These are phyloP conservation scores for Agaricus blazei DNA, from an alignment of 768 basidiomycete species.

Conservation along the genomic window DNA sequence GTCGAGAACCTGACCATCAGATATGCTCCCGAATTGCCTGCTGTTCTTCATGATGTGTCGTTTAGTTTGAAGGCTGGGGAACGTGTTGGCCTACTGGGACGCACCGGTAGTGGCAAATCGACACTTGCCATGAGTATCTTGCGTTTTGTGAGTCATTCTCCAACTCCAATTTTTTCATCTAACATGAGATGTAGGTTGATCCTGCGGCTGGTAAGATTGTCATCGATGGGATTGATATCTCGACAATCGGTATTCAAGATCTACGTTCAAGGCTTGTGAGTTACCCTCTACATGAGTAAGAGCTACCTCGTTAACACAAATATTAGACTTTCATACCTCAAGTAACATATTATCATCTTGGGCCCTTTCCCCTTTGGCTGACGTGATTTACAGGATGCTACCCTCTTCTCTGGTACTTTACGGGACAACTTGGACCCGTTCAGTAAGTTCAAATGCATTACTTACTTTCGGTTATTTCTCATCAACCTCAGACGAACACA, in stretches of 20 bases:
- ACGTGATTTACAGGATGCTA: slow-evolving; percentile 43
- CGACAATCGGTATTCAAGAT: slow-evolving; percentile 79
- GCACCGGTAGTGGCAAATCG: slow-evolving; percentile 77
- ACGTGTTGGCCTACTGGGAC: slow-evolving; percentile 73
- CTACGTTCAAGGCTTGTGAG: slow-evolving; percentile 69
- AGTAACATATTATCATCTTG: slow-evolving; percentile 18
- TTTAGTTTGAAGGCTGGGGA: slow-evolving; percentile 70
- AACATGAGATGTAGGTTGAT: slow-evolving; percentile 46
- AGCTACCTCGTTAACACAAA: not conserved
- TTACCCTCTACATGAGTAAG: slow-evolving; percentile 2
- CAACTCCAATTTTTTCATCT: not conserved
- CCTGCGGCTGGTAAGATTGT: slow-evolving; percentile 70
- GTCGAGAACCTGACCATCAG: slow-evolving; percentile 77
- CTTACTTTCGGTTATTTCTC: not conserved
- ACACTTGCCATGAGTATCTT: slow-evolving; percentile 85
- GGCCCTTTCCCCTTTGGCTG: not conserved
- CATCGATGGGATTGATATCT: slow-evolving; percentile 87
- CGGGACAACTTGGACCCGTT: slow-evolving; percentile 76
- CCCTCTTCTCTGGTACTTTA: slow-evolving; percentile 76
- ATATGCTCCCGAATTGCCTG: slow-evolving; percentile 80
- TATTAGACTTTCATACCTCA: slow-evolving; percentile 76
- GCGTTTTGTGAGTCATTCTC: slow-evolving; percentile 56
- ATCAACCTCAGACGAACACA: slow-evolving; percentile 55
- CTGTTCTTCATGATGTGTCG: slow-evolving; percentile 71
- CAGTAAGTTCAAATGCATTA: slow-evolving; percentile 26